These are phyloP conservation scores for Aureobasidium leucospermi DNA, from an alignment of 2,329 filamentous ascomycete species.

Conservation along the genomic window DNA sequence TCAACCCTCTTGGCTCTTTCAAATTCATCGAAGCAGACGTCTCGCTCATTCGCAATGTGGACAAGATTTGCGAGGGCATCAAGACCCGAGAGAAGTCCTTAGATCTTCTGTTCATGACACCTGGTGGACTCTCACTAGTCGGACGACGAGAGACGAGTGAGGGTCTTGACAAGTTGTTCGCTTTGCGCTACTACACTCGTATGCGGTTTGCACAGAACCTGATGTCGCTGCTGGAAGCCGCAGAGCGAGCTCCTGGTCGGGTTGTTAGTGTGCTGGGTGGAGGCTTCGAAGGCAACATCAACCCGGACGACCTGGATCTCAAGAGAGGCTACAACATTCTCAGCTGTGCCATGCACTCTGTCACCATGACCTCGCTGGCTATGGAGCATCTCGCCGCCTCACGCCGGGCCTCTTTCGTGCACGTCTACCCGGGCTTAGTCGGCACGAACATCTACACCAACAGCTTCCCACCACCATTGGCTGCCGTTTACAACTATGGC, in stretches of 20 bases:
- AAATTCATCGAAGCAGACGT: constrained; percentile 42
- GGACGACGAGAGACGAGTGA: constrained; percentile 26
- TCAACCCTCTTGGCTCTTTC: constrained; percentile 20
- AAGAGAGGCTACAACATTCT: constrained; percentile 17
- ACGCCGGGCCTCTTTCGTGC: constrained; percentile 15
- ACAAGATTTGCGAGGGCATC: constrained; percentile 44
- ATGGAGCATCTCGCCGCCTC: constrained; percentile 18
- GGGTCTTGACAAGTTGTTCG: constrained; percentile 27
- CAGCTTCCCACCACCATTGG: background rate
- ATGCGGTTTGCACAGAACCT: constrained; percentile 33
- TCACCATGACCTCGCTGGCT: constrained; percentile 15
- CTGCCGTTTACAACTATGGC: constrained; percentile 11
- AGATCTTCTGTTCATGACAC: constrained; percentile 46
- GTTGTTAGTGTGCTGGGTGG: constrained; percentile 23
- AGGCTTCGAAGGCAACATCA: constrained; percentile 21
- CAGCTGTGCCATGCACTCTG: constrained; percentile 12
- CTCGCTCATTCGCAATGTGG: constrained; percentile 41
- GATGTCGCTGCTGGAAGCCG: constrained; percentile 26
- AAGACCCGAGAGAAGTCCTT: constrained; percentile 39
- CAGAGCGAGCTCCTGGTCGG: constrained; percentile 18
- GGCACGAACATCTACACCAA: constrained; percentile 8
- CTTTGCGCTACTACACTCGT: constrained; percentile 30
- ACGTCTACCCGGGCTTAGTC: constrained; percentile 21
- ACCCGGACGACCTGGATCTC: constrained; percentile 20
- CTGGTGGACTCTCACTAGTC: constrained; percentile 24